Conservation (phyloP, 257 asterid genomes). For the Catharanthus roseus region DNA sequence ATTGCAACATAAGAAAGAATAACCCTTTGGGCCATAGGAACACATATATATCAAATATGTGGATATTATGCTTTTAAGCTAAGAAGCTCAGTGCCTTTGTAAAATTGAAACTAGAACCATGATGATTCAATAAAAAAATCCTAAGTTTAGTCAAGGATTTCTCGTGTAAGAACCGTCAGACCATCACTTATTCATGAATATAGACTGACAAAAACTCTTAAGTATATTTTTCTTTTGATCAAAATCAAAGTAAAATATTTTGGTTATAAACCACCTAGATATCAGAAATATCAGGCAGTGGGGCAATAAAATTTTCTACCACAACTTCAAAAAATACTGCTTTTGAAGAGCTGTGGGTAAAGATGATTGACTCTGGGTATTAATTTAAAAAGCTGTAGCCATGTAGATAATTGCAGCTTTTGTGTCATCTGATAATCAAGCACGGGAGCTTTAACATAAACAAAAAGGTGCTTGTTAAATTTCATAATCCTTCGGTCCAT, state of each 20-base stretch:
- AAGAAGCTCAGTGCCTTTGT: background rate
- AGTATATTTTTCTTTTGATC: no score
- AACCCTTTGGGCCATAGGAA: background rate
- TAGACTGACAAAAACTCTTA: no score
- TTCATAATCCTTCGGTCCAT: background rate
- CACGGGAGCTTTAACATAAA: background rate
- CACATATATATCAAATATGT: background rate
- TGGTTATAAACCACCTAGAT: no score
- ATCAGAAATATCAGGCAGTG: no score
- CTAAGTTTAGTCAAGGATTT: no score
- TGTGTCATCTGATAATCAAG: background rate
- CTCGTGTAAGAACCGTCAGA: no score
- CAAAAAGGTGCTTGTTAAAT: background rate
- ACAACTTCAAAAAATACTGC: no score
- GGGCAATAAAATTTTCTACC: background rate
- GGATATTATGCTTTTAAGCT: background rate
- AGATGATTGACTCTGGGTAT: background rate
- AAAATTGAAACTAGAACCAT: no score
- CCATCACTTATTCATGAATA: no score
- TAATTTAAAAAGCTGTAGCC: background rate
- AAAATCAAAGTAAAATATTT: no score
- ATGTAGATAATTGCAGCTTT: background rate
- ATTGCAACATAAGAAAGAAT: background rate
- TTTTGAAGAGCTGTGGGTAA: background rate
- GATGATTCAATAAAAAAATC: no score